phyloP scores from a whole-genome alignment of 2,329 filamentous ascomycete species.

The Magnaporthales sp. region DNA sequence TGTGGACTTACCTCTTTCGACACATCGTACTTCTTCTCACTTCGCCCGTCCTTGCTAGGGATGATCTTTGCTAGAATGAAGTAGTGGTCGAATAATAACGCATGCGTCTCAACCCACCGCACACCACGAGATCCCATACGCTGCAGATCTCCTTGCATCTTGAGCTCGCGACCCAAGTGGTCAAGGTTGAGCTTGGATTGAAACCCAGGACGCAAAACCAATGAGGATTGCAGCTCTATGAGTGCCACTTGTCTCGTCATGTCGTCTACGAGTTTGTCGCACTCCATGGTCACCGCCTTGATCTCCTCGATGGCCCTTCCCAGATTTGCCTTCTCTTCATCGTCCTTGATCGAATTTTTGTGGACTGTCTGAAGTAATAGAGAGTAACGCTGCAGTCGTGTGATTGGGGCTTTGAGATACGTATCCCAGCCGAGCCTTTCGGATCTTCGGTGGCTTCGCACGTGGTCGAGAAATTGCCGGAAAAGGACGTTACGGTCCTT shows the following conservation, averaged over 20 bases:
- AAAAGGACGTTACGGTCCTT: slow-evolving; percentile 79
- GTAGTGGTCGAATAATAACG: slow-evolving; percentile 93
- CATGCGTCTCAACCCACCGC: slow-evolving; percentile 88
- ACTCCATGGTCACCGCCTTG: slow-evolving; percentile 79
- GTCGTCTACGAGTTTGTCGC: slow-evolving; percentile 85
- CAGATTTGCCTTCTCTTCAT: slow-evolving; percentile 82
- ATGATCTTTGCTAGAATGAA: slow-evolving; percentile 82
- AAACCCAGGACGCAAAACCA: slow-evolving; percentile 81
- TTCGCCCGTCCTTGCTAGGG: slow-evolving; percentile 56
- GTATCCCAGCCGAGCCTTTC: slow-evolving; percentile 87
- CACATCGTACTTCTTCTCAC: slow-evolving; percentile 85
- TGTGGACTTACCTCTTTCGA: slow-evolving; percentile 64
- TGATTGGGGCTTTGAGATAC: slow-evolving; percentile 88
- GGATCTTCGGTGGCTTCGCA: slow-evolving; percentile 68
- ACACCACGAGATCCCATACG: slow-evolving; percentile 83
- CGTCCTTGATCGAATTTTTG: slow-evolving; percentile 74
- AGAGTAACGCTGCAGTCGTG: slow-evolving; percentile 81
- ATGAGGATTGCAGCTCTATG: slow-evolving; percentile 72
- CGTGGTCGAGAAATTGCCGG: slow-evolving; percentile 73
- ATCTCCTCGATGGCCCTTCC: slow-evolving; percentile 84
- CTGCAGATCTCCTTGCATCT: slow-evolving; percentile 83
- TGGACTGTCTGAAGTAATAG: slow-evolving; percentile 76
- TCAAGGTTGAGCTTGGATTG: slow-evolving; percentile 84
- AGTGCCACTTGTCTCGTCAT: slow-evolving; percentile 86
- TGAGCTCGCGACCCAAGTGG: slow-evolving; percentile 84